phyloP scores from a whole-genome alignment of 805 yeast genomes.

The Alloascoidea hylecoeti region DNA sequence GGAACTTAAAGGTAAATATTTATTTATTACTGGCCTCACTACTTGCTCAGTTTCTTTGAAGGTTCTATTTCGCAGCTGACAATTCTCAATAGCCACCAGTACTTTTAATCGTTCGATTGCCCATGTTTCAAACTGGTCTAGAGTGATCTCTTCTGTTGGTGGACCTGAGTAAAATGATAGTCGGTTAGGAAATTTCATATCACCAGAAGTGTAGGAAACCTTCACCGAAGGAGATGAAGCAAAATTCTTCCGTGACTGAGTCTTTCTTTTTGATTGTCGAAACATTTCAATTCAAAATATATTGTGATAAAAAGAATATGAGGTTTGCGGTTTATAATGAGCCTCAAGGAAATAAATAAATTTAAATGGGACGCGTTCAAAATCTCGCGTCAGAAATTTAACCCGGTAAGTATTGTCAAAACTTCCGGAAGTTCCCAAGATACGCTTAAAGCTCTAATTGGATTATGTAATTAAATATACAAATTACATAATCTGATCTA shows the following conservation, averaged over 20 bases:
- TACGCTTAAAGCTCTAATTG: no score
- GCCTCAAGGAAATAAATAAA: no score
- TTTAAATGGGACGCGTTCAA: no score
- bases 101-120: constrained; percentile 84
- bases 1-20: constrained; percentile 48
- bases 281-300: constrained; percentile 29
- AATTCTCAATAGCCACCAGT: constrained; percentile 72
- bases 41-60: constrained; percentile 50
- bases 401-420: no score
- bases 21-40: constrained; percentile 51
- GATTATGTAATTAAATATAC: no score
- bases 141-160: constrained; percentile 74
- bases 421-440: no score
- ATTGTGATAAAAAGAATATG: no score
- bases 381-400: no score
- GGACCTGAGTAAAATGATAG: constrained; percentile 65
- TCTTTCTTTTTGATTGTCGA: constrained; percentile 60
- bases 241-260: constrained; percentile 61
- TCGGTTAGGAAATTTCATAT: constrained; percentile 29
- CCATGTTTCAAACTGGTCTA: constrained; percentile 91
- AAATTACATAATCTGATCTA: no score
- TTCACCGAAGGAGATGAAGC: constrained; percentile 11
- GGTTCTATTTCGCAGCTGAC: constrained; percentile 47
- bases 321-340: no score
- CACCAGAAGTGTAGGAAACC: constrained; percentile 4